These are phyloP conservation scores for Drechslerella dactyloides DNA, from an alignment of 2,329 filamentous ascomycete species.

Conservation along the genomic window DNA sequence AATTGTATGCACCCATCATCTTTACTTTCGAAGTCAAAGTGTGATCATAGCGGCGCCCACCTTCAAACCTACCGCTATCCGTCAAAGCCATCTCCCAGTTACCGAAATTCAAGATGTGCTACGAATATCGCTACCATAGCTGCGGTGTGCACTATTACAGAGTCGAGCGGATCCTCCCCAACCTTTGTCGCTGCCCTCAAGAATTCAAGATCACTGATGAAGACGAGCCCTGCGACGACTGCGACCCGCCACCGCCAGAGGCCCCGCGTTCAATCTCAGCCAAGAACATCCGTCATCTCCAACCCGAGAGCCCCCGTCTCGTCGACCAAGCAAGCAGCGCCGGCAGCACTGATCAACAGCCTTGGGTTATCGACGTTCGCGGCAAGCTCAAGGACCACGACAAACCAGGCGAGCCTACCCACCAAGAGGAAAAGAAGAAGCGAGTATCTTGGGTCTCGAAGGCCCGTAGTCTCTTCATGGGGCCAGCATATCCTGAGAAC, in stretches of 20 bases:
- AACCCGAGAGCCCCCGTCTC: background rate
- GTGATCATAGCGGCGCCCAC: too few species aligned
- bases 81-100: background rate
- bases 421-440: background rate
- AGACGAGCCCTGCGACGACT: conserved; percentile 12
- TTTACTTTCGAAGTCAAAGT: too few species aligned
- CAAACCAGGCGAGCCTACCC: background rate
- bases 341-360: background rate
- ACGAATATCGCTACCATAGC: conserved; percentile 16
- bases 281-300: background rate
- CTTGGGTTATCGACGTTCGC: conserved; percentile 17
- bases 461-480: conserved; percentile 9
- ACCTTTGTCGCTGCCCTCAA: conserved; percentile 14
- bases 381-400: conserved; percentile 10
- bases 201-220: background rate
- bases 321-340: background rate
- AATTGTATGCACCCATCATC: background rate
- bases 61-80: too few species aligned
- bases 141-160: conserved; percentile 15
- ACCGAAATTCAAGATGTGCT: conserved; percentile 13
- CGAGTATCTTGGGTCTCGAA: conserved; percentile 6
- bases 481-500: background rate
- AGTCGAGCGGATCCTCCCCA: conserved; percentile 5
- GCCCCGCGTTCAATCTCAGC: background rate
- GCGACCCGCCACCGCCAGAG: conserved; percentile 1